phyloP scores from a whole-genome alignment of 768 basidiomycete species.

The Leccinum disarticulatum region DNA sequence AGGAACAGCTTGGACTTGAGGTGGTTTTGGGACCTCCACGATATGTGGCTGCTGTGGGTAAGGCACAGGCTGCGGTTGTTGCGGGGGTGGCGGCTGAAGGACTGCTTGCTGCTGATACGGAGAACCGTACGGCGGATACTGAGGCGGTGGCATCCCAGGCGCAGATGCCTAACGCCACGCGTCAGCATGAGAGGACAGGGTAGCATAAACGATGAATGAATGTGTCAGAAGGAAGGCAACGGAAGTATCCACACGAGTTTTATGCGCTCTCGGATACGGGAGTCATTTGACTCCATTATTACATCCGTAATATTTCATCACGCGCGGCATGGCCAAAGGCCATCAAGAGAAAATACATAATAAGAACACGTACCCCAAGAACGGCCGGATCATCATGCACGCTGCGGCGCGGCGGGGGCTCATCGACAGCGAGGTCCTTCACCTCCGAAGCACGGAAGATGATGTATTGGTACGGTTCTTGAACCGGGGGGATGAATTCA shows the following conservation, averaged over 20 bases:
- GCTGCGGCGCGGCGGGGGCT: slow-evolving; percentile 54
- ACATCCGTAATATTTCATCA: slow-evolving; percentile 51
- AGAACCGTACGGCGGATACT: slow-evolving; percentile 30
- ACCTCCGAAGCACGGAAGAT: slow-evolving; percentile 90
- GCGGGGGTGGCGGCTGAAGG: slow-evolving; percentile 32
- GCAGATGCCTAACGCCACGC: slow-evolving; percentile 45
- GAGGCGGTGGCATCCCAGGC: slow-evolving; percentile 36
- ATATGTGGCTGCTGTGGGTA: slow-evolving; percentile 29
- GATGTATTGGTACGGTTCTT: slow-evolving; percentile 85
- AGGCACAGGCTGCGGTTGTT: slow-evolving; percentile 28
- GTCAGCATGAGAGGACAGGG: slow-evolving; percentile 10
- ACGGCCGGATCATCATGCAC: slow-evolving; percentile 86
- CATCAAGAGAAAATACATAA: not conserved
- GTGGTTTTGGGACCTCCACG: slow-evolving; percentile 27
- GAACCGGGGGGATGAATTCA: slow-evolving; percentile 81
- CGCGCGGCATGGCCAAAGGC: slow-evolving; percentile 9
- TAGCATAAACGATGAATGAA: not conserved
- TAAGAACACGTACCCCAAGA: slow-evolving; percentile 59
- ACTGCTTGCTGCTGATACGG: slow-evolving; percentile 34
- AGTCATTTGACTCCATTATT: slow-evolving; percentile 34
- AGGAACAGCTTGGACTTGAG: slow-evolving; percentile 19
- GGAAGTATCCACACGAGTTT: slow-evolving; percentile 49
- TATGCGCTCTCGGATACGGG: slow-evolving; percentile 46
- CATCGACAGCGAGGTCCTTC: slow-evolving; percentile 85
- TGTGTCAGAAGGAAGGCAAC: slow-evolving; percentile 61